Percentiles rank a stretch among this genome's conserved stretches.
These are phyloP conservation scores for Talaromyces sp. DNA, from an alignment of 2,329 filamentous ascomycete genomes.

Conservation along the genomic window DNA sequence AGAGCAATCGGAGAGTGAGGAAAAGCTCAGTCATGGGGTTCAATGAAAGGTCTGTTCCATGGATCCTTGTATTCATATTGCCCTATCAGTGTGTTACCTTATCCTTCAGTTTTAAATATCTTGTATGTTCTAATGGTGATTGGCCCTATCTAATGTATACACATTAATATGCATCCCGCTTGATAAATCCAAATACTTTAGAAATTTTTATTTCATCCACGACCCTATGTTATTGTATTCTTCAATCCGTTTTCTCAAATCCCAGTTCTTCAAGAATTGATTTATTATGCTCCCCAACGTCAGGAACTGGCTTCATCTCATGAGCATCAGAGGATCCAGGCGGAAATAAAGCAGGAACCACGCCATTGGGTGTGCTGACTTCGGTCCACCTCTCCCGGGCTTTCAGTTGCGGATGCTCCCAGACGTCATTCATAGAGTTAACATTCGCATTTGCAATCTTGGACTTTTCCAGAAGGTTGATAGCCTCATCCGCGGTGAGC, in stretches of 20 bases:
- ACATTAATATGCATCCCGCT: background rate
- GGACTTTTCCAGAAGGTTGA: slow-evolving; percentile 41
- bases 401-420: slow-evolving; percentile 49
- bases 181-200: background rate
- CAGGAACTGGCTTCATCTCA: slow-evolving; percentile 38
- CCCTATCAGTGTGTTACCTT: background rate
- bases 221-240: background rate
- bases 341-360: slow-evolving; percentile 46
- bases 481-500: slow-evolving; percentile 35
- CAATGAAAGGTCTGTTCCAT: background rate
- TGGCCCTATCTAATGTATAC: background rate
- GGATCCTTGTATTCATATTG: background rate
- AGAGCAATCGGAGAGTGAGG: background rate
- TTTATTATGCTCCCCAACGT: slow-evolving; percentile 48
- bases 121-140: background rate
- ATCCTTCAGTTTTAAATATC: background rate
- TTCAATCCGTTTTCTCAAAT: slow-evolving; percentile 13
- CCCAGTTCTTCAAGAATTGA: slow-evolving; percentile 44
- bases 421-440: slow-evolving; percentile 51
- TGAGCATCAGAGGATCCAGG: slow-evolving; percentile 37
- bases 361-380: slow-evolving; percentile 44
- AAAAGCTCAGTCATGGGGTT: background rate
- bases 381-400: slow-evolving; percentile 49
- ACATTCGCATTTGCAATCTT: slow-evolving; percentile 53
- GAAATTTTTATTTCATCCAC: background rate